Evolutionary conservation across 768 basidiomycete species (phyloP), one percentile per base, ranked within the genome.

Genomic region (Agrocybe pediades): DNA sequence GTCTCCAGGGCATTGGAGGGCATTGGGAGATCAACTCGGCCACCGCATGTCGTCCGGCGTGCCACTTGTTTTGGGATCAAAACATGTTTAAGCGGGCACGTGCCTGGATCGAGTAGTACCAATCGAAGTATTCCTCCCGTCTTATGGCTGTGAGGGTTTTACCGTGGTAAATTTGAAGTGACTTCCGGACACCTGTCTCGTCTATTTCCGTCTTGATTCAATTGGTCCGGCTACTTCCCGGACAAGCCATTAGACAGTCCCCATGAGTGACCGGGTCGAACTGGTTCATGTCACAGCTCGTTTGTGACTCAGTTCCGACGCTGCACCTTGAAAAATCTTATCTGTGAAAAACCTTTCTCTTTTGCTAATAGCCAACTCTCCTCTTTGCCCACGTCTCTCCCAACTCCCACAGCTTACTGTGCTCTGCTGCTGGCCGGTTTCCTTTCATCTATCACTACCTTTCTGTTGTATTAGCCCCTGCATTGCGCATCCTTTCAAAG

Each of bases 381-480:
- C n/a, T n/a, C n/a, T n/a, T n/a, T n/a, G n/a, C n/a, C n/a, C n/a
- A n/a, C n/a, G n/a, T n/a, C n/a, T n/a, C n/a, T n/a, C n/a, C n/a
- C n/a, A n/a, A n/a, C n/a, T n/a, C n/a, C n/a, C n/a, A n/a, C n/a
- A n/a, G 46, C 41, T 45, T 17, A 9, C 48, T 50, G 17, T 51
- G 25, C 45, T 42, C 48, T 53, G 29, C 49, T 40, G 51, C 33
- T 59, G 49, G 47, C 53, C 49, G 40, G 46, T 52, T 57, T 30
- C 11, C 46, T 52, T 42, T n/a, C n/a, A n/a, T n/a, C n/a, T n/a
- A n/a, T n/a, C n/a, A n/a, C n/a, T n/a, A n/a, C 58, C 57, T 60
- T 55, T 56, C 58, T 54, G 49, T 47, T 59, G 42, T 58, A 60
- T 62, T 54, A 58, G 55, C 63, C 30, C 49, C 57, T n/a, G n/a